Evolutionary conservation across 169 alveolate genomes (phyloP).

Genomic region (Eimeria falciformis): DNA sequence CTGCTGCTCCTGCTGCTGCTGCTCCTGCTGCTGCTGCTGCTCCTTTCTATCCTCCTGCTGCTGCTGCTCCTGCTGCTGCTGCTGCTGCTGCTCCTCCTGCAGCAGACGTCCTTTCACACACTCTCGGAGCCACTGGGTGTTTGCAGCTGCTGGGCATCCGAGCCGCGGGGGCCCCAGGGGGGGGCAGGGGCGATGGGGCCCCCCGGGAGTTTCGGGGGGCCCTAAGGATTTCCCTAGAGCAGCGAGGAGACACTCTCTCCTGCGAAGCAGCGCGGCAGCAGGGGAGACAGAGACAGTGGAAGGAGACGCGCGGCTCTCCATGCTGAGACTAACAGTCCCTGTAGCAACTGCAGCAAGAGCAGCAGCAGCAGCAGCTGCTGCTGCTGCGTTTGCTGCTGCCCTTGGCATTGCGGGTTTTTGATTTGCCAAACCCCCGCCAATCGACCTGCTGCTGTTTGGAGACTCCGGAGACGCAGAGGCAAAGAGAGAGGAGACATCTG

Average conservation of each 20-base stretch:
- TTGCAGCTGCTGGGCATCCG: constrained; percentile 2
- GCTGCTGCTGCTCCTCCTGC: not conserved
- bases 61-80: constrained; percentile 40
- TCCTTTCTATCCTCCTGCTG: not conserved
- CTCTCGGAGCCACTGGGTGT: not conserved
- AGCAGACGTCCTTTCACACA: not conserved
- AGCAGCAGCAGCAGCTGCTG: constrained; percentile 59
- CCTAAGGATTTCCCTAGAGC: too few relatives aligned
- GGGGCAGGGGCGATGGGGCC: too few relatives aligned
- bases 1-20: constrained; percentile 53
- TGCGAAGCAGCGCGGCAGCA: constrained; percentile 1
- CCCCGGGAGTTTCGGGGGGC: too few relatives aligned
- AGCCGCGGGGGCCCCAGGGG: too few relatives aligned
- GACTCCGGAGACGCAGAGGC: not conserved
- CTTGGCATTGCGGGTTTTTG: not conserved
- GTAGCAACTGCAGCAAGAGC: constrained; percentile 41
- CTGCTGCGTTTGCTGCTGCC: constrained; percentile 25
- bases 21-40: not conserved
- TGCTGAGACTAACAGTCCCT: not conserved
- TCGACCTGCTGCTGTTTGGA: not conserved
- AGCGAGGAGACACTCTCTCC: not conserved
- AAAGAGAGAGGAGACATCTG: not conserved
- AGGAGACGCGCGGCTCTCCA: not conserved
- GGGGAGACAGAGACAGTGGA: not conserved
- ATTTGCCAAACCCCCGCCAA: not conserved